Conservation (phyloP, 495 filamentous ascomycete species). For the Podospora didyma region DNA sequence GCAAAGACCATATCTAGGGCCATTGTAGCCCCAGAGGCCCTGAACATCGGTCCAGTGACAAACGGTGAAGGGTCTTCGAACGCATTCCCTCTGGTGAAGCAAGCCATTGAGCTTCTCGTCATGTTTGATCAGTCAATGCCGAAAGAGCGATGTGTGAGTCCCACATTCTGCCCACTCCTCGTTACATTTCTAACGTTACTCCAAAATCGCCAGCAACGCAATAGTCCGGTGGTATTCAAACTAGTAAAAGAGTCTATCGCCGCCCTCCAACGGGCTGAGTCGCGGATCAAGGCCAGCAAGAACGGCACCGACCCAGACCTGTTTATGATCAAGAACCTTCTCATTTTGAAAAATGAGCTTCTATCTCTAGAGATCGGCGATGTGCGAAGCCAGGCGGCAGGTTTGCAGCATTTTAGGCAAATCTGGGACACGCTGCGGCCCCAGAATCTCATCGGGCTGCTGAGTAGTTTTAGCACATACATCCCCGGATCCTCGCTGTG, state of each 20-base stretch:
- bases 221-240: slow-evolving; percentile 46
- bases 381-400: slow-evolving; percentile 55
- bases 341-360: slow-evolving; percentile 87
- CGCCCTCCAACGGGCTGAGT: slow-evolving; percentile 49
- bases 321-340: slow-evolving; percentile 87
- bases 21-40: slow-evolving; percentile 34
- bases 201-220: slow-evolving; percentile 41
- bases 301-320: slow-evolving; percentile 63
- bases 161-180: neutral
- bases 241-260: slow-evolving; percentile 44
- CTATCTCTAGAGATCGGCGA: slow-evolving; percentile 91
- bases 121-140: slow-evolving; percentile 69
- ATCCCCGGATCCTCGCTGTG: slow-evolving; percentile 36
- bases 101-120: slow-evolving; percentile 77
- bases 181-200: neutral
- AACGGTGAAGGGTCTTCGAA: slow-evolving; percentile 53
- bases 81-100: slow-evolving; percentile 59
- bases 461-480: slow-evolving; percentile 35
- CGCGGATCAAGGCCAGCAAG: slow-evolving; percentile 37
- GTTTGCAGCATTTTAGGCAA: slow-evolving; percentile 63
- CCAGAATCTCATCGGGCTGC: slow-evolving; percentile 38
- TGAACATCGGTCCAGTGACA: slow-evolving; percentile 36
- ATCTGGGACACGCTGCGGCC: slow-evolving; percentile 68
- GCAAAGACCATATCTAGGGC: slow-evolving; percentile 47
- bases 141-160: slow-evolving; percentile 67